A percentile compares a stretch with the other conserved stretches of the same genome.
These are phyloP conservation scores for Candolleomyces efflorescens DNA, from an alignment of 768 basidiomycete genomes.

Conservation along the genomic window DNA sequence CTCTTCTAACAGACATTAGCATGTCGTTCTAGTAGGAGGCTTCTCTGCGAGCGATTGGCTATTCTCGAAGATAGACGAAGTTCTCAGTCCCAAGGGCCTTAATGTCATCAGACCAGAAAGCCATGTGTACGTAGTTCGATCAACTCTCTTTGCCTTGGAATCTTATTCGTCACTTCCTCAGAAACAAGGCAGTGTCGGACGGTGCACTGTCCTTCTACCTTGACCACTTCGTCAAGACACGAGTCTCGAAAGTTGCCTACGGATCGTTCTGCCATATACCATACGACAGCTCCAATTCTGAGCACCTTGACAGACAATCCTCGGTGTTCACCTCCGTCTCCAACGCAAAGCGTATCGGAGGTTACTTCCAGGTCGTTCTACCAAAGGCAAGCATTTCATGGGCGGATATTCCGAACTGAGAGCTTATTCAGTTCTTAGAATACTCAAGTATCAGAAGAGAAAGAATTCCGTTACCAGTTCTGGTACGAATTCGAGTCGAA, in stretches of 20 bases:
- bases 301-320: constrained; percentile 26
- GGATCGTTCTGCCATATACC: constrained; percentile 30
- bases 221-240: constrained; percentile 9
- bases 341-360: constrained; percentile 4
- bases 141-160: background rate
- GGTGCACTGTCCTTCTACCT: constrained; percentile 13
- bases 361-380: constrained; percentile 7
- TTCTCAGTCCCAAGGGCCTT: constrained; percentile 1
- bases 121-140: constrained; percentile 12
- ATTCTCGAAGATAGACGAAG: constrained; percentile 31
- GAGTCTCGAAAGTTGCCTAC: constrained; percentile 8
- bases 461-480: constrained; percentile 17
- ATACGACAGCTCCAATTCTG: constrained; percentile 30
- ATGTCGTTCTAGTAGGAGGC: constrained; percentile 48
- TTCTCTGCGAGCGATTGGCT: constrained; percentile 50
- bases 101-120: constrained; percentile 9
- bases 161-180: background rate
- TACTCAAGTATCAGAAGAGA: constrained; percentile 18
- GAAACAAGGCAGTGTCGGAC: constrained; percentile 11
- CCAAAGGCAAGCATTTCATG: constrained; percentile 16
- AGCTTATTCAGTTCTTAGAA: constrained; percentile 8
- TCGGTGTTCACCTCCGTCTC: constrained; percentile 5
- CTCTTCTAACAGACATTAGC: constrained; percentile 17
- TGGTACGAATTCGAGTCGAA: constrained; percentile 10
- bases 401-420: background rate